Evolutionary conservation across 805 yeast genomes (phyloP).

Genomic region (Ogataea paraovalis): DNA sequence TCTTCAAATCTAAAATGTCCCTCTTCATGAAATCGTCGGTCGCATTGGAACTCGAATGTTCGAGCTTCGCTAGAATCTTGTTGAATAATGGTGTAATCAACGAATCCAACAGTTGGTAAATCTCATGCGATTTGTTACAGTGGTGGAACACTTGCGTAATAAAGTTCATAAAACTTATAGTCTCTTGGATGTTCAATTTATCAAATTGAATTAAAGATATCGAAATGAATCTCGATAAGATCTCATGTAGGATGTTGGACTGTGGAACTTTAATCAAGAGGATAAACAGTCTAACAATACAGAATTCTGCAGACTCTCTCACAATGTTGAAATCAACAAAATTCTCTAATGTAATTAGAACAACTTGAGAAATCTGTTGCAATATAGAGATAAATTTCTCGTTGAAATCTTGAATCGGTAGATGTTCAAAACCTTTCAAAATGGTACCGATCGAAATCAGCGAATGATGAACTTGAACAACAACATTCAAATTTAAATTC

Average conservation of each 20-base stretch:
- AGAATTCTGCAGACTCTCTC: conserved; percentile 81
- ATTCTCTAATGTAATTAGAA: conserved; percentile 75
- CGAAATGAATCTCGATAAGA: conserved; percentile 68
- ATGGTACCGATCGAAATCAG: conserved; percentile 87
- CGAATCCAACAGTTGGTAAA: conserved; percentile 70
- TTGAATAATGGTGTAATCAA: conserved; percentile 69
- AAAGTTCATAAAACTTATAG: conserved; percentile 79
- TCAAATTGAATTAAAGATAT: conserved; percentile 55
- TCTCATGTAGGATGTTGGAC: conserved; percentile 36
- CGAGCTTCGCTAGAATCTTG: conserved; percentile 47
- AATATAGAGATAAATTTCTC: conserved; percentile 29
- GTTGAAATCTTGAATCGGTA: conserved; percentile 28
- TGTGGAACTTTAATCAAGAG: conserved; percentile 47
- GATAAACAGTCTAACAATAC: conserved; percentile 83
- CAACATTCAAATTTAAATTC: conserved; percentile 37
- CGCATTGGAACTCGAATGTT: conserved; percentile 18
- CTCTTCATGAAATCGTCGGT: conserved; percentile 38
- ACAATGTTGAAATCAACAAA: conserved; percentile 62
- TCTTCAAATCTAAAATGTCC: conserved; percentile 63
- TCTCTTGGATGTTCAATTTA: conserved; percentile 57
- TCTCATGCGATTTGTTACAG: conserved; percentile 59
- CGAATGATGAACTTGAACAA: conserved; percentile 79
- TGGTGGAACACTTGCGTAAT: conserved; percentile 83
- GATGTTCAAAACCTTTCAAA: conserved; percentile 71
- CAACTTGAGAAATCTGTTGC: conserved; percentile 61